Percentiles rank a stretch among this genome's conserved stretches.
Evolutionary conservation across 2,329 filamentous ascomycete species (phyloP).

Genomic region (Aspergillus sp.): DNA sequence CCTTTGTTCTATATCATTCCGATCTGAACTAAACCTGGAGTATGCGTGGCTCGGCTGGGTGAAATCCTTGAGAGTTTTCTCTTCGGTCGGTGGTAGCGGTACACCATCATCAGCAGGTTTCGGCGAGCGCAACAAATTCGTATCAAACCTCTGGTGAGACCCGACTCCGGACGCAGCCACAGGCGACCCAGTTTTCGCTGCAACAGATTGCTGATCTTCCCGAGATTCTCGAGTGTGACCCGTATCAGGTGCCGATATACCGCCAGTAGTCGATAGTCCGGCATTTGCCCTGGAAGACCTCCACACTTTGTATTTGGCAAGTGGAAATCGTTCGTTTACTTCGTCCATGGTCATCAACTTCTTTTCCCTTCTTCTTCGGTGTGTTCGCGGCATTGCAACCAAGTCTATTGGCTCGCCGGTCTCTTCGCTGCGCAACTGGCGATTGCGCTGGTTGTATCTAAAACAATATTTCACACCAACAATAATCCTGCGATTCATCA

Average conservation of each 20-base stretch:
- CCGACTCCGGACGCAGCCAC: constrained; percentile 22
- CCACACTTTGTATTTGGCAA: constrained; percentile 97
- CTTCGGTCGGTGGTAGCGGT: constrained; percentile 13
- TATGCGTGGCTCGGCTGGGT: not conserved
- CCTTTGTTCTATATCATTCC: constrained; percentile 16
- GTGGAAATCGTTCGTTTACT: constrained; percentile 94
- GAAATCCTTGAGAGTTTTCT: constrained; percentile 15
- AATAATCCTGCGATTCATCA: constrained; percentile 76
- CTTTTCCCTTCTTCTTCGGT: constrained; percentile 88
- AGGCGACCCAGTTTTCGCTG: constrained; percentile 22
- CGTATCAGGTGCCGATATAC: constrained; percentile 71
- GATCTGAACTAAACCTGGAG: constrained; percentile 1
- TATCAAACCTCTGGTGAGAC: constrained; percentile 19
- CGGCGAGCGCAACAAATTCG: constrained; percentile 16
- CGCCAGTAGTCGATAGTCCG: constrained; percentile 79
- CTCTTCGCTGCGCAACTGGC: constrained; percentile 71
- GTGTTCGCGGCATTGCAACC: constrained; percentile 78
- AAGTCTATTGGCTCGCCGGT: constrained; percentile 88
- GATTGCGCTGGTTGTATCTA: constrained; percentile 92
- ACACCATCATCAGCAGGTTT: constrained; percentile 17
- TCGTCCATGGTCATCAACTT: constrained; percentile 99
- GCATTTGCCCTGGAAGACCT: constrained; percentile 78
- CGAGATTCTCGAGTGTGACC: constrained; percentile 70
- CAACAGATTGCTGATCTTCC: constrained; percentile 42
- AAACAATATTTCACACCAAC: constrained; percentile 99